A percentile compares a stretch with the other conserved stretches of the same genome.
Conservation (phyloP, 2,329 filamentous ascomycete species). For the Colletotrichum cuscutae region DNA sequence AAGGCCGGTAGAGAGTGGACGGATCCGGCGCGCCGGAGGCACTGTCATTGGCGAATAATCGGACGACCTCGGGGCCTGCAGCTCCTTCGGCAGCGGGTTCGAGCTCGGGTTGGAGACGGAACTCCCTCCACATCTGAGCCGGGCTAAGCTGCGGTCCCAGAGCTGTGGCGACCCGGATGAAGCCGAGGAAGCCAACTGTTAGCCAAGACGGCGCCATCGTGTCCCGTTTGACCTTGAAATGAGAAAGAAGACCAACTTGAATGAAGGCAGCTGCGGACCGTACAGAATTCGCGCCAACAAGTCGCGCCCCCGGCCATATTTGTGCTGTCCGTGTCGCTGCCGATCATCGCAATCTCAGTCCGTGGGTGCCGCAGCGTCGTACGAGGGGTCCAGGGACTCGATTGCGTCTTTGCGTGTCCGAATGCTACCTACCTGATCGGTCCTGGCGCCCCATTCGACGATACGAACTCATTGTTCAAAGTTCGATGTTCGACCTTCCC, state of each 20-base stretch:
- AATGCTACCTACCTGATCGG: conserved; percentile 25
- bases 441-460: background rate
- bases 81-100: background rate
- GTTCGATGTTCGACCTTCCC: conserved; percentile 14
- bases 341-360: background rate
- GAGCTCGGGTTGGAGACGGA: background rate
- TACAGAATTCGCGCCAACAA: background rate
- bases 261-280: background rate
- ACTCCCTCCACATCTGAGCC: conserved; percentile 16
- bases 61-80: background rate
- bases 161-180: conserved; percentile 4
- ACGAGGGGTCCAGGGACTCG: background rate
- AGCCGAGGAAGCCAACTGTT: conserved; percentile 4
- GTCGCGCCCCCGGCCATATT: background rate
- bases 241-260: too few species aligned
- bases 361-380: background rate
- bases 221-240: background rate
- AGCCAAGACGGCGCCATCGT: background rate
- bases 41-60: background rate
- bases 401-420: conserved; percentile 4
- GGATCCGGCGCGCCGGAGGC: conserved; percentile 12
- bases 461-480: background rate
- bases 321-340: background rate
- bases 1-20: conserved; percentile 46
- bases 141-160: conserved; percentile 24